Conservation (phyloP, 257 asterid species). For the Linderniella brevidens region DNA sequence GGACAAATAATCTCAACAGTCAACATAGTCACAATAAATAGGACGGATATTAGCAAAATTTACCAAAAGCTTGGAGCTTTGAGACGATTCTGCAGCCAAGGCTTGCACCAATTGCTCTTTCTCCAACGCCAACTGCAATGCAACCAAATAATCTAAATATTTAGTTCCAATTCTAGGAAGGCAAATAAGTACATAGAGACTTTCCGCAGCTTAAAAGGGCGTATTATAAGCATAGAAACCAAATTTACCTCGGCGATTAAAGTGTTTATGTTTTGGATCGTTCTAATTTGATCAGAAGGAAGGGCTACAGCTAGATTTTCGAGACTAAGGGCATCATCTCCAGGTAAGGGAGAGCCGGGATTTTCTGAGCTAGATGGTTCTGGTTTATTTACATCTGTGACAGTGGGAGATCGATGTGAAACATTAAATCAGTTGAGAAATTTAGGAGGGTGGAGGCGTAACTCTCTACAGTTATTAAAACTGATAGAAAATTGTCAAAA, state of each 20-base stretch:
- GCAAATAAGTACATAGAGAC: too few relatives aligned
- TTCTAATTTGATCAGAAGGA: slow-evolving; percentile 83
- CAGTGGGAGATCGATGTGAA: too few relatives aligned
- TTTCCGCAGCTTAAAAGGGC: too few relatives aligned
- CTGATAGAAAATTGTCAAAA: neutral
- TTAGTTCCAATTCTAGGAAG: slow-evolving; percentile 1
- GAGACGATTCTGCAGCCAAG: slow-evolving; percentile 68
- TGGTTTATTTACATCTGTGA: too few relatives aligned
- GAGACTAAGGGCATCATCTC: slow-evolving; percentile 23
- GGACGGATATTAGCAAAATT: slow-evolving; percentile 7
- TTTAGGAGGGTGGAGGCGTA: too few relatives aligned
- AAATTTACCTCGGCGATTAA: slow-evolving; percentile 60
- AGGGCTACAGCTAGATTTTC: slow-evolving; percentile 26
- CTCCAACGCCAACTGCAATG: slow-evolving; percentile 72
- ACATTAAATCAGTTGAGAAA: too few relatives aligned
- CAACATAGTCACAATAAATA: slow-evolving; percentile 8
- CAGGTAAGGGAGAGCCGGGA: slow-evolving; percentile 15
- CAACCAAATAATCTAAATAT: slow-evolving; percentile 4
- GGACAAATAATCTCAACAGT: slow-evolving; percentile 4
- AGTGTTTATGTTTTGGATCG: slow-evolving; percentile 59
- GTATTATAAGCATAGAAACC: too few relatives aligned
- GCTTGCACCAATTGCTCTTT: slow-evolving; percentile 68
- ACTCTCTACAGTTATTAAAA: too few relatives aligned
- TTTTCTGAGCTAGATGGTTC: slow-evolving; percentile 5
- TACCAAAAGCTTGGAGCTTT: slow-evolving; percentile 65